These are phyloP conservation scores for Gossypium laxum DNA, from an alignment of 441 rosid species.

Conservation along the genomic window DNA sequence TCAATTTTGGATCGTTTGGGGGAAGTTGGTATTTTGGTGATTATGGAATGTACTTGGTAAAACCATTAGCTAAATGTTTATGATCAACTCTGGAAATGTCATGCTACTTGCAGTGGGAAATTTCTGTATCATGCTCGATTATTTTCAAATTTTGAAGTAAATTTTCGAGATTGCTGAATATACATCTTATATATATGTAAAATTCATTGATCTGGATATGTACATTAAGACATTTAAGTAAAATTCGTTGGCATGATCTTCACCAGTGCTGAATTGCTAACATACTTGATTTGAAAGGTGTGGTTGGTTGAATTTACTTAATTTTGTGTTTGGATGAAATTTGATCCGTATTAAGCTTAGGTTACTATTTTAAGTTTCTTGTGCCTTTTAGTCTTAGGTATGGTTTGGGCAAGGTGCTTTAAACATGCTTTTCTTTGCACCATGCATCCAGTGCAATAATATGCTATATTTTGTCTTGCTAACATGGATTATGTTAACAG, in stretches of 20 bases:
- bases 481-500: slow-evolving; percentile 33
- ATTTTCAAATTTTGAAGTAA: not conserved
- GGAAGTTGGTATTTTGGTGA: not conserved
- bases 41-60: not conserved
- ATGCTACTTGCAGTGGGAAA: not conserved
- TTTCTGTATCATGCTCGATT: not conserved
- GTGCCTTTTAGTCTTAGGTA: not conserved
- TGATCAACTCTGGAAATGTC: not conserved
- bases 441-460: not conserved
- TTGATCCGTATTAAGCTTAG: not conserved
- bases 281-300: not conserved
- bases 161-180: not conserved
- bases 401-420: not conserved
- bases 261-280: not conserved
- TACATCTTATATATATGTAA: not conserved
- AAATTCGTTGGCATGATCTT: not conserved
- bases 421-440: not conserved
- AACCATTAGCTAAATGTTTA: not conserved
- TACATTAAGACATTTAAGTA: not conserved
- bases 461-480: not conserved
- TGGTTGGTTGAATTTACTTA: not conserved
- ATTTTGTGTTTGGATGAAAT: not conserved
- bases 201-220: too few species aligned
- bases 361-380: not conserved
- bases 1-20: not conserved